Percentiles rank a stretch among this genome's conserved stretches.
phyloP scores from a whole-genome alignment of 768 basidiomycete species.

The Ephemerocybe angulata region DNA sequence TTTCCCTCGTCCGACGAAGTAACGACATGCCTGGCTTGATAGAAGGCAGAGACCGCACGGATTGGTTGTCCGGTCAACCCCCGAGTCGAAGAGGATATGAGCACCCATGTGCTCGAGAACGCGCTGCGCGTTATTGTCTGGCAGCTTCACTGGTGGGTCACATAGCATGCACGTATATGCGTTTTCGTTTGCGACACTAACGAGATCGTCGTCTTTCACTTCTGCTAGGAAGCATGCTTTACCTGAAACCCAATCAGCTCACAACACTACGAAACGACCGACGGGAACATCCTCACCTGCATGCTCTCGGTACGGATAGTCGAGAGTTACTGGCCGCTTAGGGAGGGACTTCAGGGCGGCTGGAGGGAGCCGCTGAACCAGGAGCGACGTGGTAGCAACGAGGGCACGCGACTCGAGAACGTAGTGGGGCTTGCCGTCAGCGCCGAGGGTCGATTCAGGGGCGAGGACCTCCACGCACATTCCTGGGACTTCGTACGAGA shows the following conservation, averaged over 20 bases:
- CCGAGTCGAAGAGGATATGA: not conserved
- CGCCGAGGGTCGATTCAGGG: not conserved
- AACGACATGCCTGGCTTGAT: not conserved
- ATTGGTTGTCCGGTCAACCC: not conserved
- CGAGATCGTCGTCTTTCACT: not conserved
- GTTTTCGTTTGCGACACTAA: not conserved
- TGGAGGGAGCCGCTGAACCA: not conserved
- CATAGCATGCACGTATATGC: not conserved
- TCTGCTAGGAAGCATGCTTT: not conserved
- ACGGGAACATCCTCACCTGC: too few relatives aligned
- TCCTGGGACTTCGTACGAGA: slow-evolving; percentile 15
- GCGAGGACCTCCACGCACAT: slow-evolving; percentile 15
- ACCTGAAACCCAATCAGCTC: too few relatives aligned
- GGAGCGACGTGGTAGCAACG: slow-evolving; percentile 12
- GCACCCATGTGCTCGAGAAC: not conserved
- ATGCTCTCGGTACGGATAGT: too few relatives aligned
- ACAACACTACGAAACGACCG: too few relatives aligned
- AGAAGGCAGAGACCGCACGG: not conserved
- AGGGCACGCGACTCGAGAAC: slow-evolving; percentile 22
- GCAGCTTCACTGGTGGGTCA: not conserved
- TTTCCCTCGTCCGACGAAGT: not conserved
- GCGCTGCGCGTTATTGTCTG: not conserved
- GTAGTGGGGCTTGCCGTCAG: slow-evolving; percentile 13
- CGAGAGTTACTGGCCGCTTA: not conserved
- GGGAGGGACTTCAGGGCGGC: not conserved